Evolutionary conservation across 1,139 yeast species (phyloP).

Genomic region (Diutina ranongensis): DNA sequence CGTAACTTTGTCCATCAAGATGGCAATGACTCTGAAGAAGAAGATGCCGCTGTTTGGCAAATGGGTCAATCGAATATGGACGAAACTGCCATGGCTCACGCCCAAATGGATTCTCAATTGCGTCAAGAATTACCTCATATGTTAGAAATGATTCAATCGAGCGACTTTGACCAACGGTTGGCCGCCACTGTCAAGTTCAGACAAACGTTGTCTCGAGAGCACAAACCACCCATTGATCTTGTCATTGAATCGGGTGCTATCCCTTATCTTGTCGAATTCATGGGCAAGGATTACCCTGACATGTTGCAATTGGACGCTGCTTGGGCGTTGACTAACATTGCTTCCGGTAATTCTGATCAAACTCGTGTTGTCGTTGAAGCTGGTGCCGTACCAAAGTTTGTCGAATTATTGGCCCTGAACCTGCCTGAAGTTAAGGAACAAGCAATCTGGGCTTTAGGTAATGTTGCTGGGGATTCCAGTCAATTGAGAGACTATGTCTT

Average conservation of each 20-base stretch:
- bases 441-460: conserved; percentile 98
- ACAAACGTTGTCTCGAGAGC: conserved; percentile 87
- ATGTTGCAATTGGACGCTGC: conserved; percentile 95
- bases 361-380: conserved; percentile 85
- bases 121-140: conserved; percentile 74
- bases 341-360: conserved; percentile 89
- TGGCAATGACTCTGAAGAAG: conserved; percentile 33
- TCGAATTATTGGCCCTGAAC: conserved; percentile 64
- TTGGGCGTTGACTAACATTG: conserved; percentile 97
- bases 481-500: conserved; percentile 82
- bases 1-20: conserved; percentile 46
- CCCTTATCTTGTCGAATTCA: conserved; percentile 78
- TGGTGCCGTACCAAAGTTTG: conserved; percentile 90
- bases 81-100: conserved; percentile 23
- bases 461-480: conserved; percentile 95
- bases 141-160: conserved; percentile 72
- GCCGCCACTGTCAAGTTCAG: conserved; percentile 89
- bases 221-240: conserved; percentile 93
- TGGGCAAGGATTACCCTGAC: conserved; percentile 69
- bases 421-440: conserved; percentile 93
- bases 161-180: conserved; percentile 70
- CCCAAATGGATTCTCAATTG: conserved; percentile 37
- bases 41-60: conserved; percentile 23
- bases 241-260: conserved; percentile 92
- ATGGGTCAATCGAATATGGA: not conserved